These are phyloP conservation scores for Lichtheimia ramosa DNA, from an alignment of 371 early-diverging fungal species.

Conservation along the genomic window DNA sequence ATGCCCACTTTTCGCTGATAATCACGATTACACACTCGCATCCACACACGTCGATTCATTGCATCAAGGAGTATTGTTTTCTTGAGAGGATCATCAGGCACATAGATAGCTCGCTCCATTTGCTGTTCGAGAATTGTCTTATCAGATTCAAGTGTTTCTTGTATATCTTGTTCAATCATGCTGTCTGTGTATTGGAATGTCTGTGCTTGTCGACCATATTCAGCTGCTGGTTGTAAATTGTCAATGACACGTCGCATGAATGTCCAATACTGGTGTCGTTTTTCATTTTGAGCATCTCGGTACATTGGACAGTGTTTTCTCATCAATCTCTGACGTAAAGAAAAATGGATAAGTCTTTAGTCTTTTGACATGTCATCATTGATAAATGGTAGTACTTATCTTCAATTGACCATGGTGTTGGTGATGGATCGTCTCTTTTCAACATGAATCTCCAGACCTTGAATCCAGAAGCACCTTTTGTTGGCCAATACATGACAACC, in stretches of 20 bases:
- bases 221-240: neutral
- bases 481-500: conserved; percentile 62
- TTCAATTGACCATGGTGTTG: conserved; percentile 62
- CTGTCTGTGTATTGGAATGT: neutral
- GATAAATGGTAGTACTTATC: conserved; percentile 3
- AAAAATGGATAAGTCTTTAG: neutral
- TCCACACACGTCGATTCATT: conserved; percentile 11
- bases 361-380: neutral
- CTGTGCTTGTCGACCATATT: neutral
- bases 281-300: neutral
- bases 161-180: neutral
- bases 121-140: neutral
- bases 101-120: neutral
- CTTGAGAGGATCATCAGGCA: neutral
- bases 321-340: conserved; percentile 4
- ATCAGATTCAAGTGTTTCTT: neutral
- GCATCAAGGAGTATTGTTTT: conserved; percentile 3
- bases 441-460: conserved; percentile 57
- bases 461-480: conserved; percentile 35
- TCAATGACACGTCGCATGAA: neutral
- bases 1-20: conserved; percentile 2
- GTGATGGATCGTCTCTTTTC: conserved; percentile 62
- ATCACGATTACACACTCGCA: neutral
- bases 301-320: neutral
- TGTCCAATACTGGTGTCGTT: neutral